These are phyloP conservation scores for Epichloe typhina DNA, from an alignment of 2,329 filamentous ascomycete genomes.

Conservation along the genomic window DNA sequence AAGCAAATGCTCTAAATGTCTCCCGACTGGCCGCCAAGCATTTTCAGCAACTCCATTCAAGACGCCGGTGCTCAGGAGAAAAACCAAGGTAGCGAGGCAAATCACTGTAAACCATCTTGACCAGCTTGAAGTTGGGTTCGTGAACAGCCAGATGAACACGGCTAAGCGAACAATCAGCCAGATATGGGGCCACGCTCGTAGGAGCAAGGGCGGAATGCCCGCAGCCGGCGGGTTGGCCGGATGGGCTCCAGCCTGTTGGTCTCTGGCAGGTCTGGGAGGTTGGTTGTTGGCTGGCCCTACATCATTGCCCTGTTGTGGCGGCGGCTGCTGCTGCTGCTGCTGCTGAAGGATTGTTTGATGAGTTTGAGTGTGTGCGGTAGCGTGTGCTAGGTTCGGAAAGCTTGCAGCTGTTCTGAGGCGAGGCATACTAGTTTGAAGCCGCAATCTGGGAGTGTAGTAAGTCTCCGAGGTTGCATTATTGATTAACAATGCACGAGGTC, in stretches of 20 bases:
- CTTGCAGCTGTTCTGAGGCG: conserved; percentile 12
- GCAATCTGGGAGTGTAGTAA: conserved; percentile 35
- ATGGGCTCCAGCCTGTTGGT: conserved; percentile 14
- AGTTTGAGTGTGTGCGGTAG: neutral
- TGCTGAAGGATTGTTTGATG: conserved; percentile 5
- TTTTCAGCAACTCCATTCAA: conserved; percentile 42
- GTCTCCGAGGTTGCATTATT: conserved; percentile 34
- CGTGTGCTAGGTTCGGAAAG: conserved; percentile 5
- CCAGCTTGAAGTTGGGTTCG: conserved; percentile 44
- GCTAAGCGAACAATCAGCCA: conserved; percentile 47
- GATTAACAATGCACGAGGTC: conserved; percentile 44
- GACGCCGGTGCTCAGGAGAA: conserved; percentile 46
- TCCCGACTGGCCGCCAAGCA: conserved; percentile 41
- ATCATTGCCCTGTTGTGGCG: neutral
- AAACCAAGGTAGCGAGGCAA: conserved; percentile 38
- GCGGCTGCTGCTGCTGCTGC: conserved; percentile 10
- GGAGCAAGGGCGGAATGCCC: conserved; percentile 19
- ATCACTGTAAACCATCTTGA: conserved; percentile 43
- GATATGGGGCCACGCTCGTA: conserved; percentile 42
- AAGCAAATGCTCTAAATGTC: conserved; percentile 46
- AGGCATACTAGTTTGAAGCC: conserved; percentile 14
- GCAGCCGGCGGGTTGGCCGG: conserved; percentile 25
- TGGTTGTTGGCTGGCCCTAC: neutral
- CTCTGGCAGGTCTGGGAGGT: neutral
- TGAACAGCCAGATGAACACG: conserved; percentile 53